phyloP scores from a whole-genome alignment of 2,329 filamentous ascomycete species.

The Fusarium haematococcum region DNA sequence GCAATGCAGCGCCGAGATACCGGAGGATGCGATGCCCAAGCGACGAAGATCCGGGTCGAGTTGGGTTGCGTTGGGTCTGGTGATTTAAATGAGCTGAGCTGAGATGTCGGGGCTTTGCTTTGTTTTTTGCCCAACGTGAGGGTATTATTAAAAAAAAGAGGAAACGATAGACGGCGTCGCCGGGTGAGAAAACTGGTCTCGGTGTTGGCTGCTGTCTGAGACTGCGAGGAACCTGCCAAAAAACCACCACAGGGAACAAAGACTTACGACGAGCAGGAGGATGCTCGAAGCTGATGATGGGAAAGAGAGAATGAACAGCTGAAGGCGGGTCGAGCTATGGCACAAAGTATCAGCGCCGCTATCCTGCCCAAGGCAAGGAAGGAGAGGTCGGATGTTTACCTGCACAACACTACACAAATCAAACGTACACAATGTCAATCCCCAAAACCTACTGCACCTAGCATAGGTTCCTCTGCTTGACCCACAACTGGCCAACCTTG shows the following conservation, averaged over 20 bases:
- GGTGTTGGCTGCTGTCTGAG: slow-evolving; percentile 21
- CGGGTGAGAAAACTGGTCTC: slow-evolving; percentile 1
- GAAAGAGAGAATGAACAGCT: slow-evolving; percentile 6
- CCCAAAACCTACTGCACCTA: background rate
- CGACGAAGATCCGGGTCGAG: slow-evolving; percentile 7
- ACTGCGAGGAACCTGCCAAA: slow-evolving; percentile 28
- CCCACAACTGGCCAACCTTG: slow-evolving; percentile 37
- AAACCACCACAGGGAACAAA: slow-evolving; percentile 8
- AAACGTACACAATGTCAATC: slow-evolving; percentile 9
- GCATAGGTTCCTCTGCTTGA: slow-evolving; percentile 25
- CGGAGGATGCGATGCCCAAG: slow-evolving; percentile 30
- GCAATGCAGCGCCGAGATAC: slow-evolving; percentile 33
- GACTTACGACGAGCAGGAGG: slow-evolving; percentile 5
- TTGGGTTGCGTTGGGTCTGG: slow-evolving; percentile 20
- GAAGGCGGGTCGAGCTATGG: background rate
- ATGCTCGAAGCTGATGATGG: background rate
- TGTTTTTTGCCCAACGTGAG: slow-evolving; percentile 13
- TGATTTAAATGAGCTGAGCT: slow-evolving; percentile 21
- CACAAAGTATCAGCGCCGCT: slow-evolving; percentile 18
- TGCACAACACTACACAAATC: slow-evolving; percentile 19
- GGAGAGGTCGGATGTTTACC: slow-evolving; percentile 10
- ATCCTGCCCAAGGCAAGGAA: background rate
- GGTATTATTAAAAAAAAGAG: slow-evolving; percentile 13
- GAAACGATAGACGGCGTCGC: slow-evolving; percentile 24
- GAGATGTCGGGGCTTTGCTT: slow-evolving; percentile 16